Evolutionary conservation across 2,329 filamentous ascomycete species (phyloP).

Genomic region (Penicillium sp.): DNA sequence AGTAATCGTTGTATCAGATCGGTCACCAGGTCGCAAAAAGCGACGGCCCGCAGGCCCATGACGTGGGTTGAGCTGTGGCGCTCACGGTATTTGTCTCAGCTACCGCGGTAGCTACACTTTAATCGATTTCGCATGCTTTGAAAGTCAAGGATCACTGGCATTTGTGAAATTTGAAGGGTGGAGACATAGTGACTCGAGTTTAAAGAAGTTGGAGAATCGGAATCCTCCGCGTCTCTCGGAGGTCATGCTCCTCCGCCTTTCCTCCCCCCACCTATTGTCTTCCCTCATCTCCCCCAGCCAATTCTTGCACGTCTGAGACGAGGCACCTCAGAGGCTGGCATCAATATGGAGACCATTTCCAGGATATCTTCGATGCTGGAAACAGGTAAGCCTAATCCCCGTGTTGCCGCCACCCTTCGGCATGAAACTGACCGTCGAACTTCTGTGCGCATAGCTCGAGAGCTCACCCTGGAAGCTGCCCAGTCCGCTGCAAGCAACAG

Average conservation of each 20-base stretch:
- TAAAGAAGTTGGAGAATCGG: background rate
- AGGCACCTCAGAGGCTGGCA: slow-evolving; percentile 19
- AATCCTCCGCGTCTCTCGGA: slow-evolving; percentile 6
- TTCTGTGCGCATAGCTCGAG: slow-evolving; percentile 66
- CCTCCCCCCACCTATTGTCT: slow-evolving; percentile 18
- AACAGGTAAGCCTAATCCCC: slow-evolving; percentile 64
- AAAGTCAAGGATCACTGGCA: background rate
- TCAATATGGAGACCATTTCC: slow-evolving; percentile 88
- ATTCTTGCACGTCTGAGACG: slow-evolving; percentile 15
- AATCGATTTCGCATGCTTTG: background rate
- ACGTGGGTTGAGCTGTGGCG: background rate
- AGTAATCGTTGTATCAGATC: slow-evolving; percentile 65
- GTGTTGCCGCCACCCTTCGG: slow-evolving; percentile 1
- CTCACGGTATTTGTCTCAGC: background rate
- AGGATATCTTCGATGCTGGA: slow-evolving; percentile 92
- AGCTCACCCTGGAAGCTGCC: slow-evolving; percentile 95
- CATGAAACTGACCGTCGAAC: slow-evolving; percentile 17
- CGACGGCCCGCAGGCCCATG: slow-evolving; percentile 27
- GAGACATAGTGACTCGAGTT: background rate
- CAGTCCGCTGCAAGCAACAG: slow-evolving; percentile 70
- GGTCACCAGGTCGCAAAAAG: slow-evolving; percentile 52
- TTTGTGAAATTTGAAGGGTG: background rate
- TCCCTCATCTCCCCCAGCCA: slow-evolving; percentile 10
- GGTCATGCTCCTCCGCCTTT: slow-evolving; percentile 23
- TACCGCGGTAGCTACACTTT: background rate